Base-by-base conservation (phyloP, 192 early-diverging fungal species). In the Umbelopsis vinacea region DNA sequence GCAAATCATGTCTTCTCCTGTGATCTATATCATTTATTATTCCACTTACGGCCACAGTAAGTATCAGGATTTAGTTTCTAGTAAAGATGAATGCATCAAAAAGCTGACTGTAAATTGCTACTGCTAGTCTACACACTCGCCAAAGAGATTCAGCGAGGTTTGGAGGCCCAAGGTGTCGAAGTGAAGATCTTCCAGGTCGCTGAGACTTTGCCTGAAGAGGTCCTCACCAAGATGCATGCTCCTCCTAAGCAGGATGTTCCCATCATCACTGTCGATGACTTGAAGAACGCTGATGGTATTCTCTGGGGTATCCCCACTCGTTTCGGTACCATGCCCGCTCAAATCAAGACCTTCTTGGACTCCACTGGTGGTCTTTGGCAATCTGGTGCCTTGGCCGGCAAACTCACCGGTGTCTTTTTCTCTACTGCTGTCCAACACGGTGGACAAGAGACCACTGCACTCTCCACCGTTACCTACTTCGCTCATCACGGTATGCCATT, bases 401-500 rank as follows among this genome's bases (percentile, higher is more conserved):
- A 94, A 83, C 83, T 85, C 50, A 90, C 81, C 5, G 93, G 91
- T 47, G 77, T 84, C 63, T 95, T 95, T 85, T 88, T 85, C 66
- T 91, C 92, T 48, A 93, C 91, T 10, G 87, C 79, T 4, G 78
- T 83, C 45, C 91, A 92, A 79, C 88, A 90, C 74, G 92, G 92
- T 69, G 92, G 92, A 24, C 92, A 93, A 77, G 94, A 95, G 73
- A 84, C 84, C 45, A 93, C 92, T 10, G 85, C 86, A 37, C 71
- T 88, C 1, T 84, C 86, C 23, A 76, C 91, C 66, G 55, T 94
- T 24, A 80, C 90, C 9, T 82, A 85, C 74, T 82, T 92, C 22
- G 87, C 83, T 7, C 92, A 93, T 80, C 91, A 93, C 72, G 94
- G 92, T 54, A 86, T 95, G 52, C 80, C 85, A 66, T 95, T 83